Percentiles rank a stretch among this genome's conserved stretches.
These are phyloP conservation scores for Ricinus communis DNA, from an alignment of 345 rosid species.

Conservation along the genomic window DNA sequence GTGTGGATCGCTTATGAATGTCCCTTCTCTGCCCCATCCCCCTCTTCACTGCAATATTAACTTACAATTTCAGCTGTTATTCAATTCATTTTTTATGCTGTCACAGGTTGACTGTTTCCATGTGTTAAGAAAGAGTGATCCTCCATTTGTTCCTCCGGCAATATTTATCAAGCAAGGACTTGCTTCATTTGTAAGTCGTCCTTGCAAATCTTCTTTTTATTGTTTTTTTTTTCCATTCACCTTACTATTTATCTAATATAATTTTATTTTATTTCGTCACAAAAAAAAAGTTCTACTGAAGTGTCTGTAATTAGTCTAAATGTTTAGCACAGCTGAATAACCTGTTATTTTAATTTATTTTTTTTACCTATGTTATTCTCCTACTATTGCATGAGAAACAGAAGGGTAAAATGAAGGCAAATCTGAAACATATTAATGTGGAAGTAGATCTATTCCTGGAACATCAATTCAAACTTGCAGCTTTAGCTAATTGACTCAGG, in stretches of 20 bases:
- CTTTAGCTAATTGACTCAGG: too few species aligned
- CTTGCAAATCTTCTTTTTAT: conserved; percentile 9
- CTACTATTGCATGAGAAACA: neutral
- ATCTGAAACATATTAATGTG: neutral
- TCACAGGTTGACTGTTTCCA: conserved; percentile 97
- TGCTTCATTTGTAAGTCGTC: conserved; percentile 74
- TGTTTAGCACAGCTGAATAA: neutral
- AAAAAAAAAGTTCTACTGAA: too few species aligned
- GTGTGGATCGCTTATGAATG: neutral
- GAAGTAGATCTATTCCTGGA: neutral
- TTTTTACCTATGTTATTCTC: neutral
- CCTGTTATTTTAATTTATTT: neutral
- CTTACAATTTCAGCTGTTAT: neutral
- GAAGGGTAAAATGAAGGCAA: neutral
- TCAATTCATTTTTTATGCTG: conserved; percentile 9
- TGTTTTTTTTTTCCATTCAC: conserved; percentile 1
- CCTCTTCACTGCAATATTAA: neutral
- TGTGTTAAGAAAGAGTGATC: conserved; percentile 93
- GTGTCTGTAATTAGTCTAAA: too few species aligned
- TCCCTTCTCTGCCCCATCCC: neutral
- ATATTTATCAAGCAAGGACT: conserved; percentile 92
- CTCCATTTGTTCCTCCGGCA: conserved; percentile 78
- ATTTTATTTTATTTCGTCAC: too few species aligned
- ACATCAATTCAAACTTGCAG: too few species aligned
- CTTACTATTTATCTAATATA: too few species aligned